These are phyloP conservation scores for Umbilicaria muhlenbergii DNA, from an alignment of 495 filamentous ascomycete genomes.

Conservation along the genomic window DNA sequence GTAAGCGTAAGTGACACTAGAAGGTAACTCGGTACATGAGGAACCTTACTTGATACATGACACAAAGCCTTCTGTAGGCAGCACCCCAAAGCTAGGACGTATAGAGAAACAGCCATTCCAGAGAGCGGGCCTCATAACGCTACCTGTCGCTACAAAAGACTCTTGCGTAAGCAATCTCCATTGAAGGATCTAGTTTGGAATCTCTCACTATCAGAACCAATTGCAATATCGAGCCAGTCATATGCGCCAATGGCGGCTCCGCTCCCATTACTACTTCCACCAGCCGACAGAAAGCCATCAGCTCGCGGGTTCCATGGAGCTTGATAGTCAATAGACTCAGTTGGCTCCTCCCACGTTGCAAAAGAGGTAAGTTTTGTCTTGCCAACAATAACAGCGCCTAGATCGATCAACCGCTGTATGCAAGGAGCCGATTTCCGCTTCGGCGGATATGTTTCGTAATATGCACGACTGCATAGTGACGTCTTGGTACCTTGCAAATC, in stretches of 20 bases:
- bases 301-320: slow-evolving; percentile 8
- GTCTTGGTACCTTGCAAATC: slow-evolving; percentile 16
- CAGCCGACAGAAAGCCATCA: slow-evolving; percentile 10
- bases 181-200: no score
- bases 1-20: no score
- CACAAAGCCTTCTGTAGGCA: slow-evolving; percentile 3
- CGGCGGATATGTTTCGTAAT: slow-evolving; percentile 7
- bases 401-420: slow-evolving; percentile 11
- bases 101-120: slow-evolving; percentile 14
- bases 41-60: slow-evolving; percentile 1
- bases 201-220: slow-evolving; percentile 24
- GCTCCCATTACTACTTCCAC: slow-evolving; percentile 12
- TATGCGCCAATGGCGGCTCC: slow-evolving; percentile 15
- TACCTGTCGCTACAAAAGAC: no score
- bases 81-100: slow-evolving; percentile 3
- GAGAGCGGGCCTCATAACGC: slow-evolving; percentile 1
- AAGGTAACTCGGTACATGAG: no score
- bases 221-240: slow-evolving; percentile 36
- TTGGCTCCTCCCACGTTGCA: slow-evolving; percentile 4
- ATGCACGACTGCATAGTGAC: slow-evolving; percentile 11
- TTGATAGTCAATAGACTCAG: slow-evolving; percentile 9
- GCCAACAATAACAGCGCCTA: slow-evolving; percentile 21
- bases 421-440: slow-evolving; percentile 4
- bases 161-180: no score
- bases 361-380: slow-evolving; percentile 18